Evolutionary conservation across 2,329 filamentous ascomycete species (phyloP).

Genomic region (Ophiostoma novo-ulmi): DNA sequence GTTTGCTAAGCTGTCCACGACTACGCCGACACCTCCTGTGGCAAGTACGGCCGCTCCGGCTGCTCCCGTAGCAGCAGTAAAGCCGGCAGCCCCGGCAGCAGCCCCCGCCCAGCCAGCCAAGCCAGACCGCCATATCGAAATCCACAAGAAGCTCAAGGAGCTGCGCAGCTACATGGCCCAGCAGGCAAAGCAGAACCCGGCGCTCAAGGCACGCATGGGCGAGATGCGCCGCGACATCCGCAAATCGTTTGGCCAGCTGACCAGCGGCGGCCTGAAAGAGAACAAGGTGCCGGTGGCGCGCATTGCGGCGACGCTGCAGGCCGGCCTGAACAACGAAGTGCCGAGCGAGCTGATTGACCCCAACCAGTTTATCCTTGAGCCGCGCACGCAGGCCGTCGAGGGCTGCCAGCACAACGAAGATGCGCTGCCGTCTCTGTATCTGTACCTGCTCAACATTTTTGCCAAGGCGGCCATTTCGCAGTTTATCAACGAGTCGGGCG

Average conservation of each 20-base stretch:
- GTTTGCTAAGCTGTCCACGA: background rate
- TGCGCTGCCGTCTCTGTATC: slow-evolving; percentile 52
- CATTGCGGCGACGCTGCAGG: slow-evolving; percentile 50
- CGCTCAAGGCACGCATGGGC: slow-evolving; percentile 62
- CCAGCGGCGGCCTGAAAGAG: slow-evolving; percentile 43
- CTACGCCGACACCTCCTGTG: background rate
- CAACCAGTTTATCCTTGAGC: slow-evolving; percentile 45
- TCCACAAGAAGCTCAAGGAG: slow-evolving; percentile 65
- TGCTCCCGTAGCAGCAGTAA: background rate
- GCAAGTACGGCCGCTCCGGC: background rate
- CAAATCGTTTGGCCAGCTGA: slow-evolving; percentile 68
- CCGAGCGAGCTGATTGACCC: slow-evolving; percentile 48
- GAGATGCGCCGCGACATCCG: slow-evolving; percentile 67
- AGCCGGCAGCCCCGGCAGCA: slow-evolving; percentile 19
- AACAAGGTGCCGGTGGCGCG: slow-evolving; percentile 45
- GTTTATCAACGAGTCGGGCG: slow-evolving; percentile 57
- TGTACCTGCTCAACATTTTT: slow-evolving; percentile 71
- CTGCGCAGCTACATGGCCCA: slow-evolving; percentile 44
- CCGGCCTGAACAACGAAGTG: slow-evolving; percentile 45
- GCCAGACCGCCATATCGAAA: slow-evolving; percentile 45
- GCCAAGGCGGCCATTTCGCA: slow-evolving; percentile 63
- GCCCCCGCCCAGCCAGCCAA: background rate
- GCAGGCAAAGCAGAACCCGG: slow-evolving; percentile 50
- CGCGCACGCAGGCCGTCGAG: slow-evolving; percentile 37
- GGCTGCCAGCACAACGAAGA: slow-evolving; percentile 42